phyloP scores from a whole-genome alignment of 2,329 filamentous ascomycete species.

The Aschersonia sp. region DNA sequence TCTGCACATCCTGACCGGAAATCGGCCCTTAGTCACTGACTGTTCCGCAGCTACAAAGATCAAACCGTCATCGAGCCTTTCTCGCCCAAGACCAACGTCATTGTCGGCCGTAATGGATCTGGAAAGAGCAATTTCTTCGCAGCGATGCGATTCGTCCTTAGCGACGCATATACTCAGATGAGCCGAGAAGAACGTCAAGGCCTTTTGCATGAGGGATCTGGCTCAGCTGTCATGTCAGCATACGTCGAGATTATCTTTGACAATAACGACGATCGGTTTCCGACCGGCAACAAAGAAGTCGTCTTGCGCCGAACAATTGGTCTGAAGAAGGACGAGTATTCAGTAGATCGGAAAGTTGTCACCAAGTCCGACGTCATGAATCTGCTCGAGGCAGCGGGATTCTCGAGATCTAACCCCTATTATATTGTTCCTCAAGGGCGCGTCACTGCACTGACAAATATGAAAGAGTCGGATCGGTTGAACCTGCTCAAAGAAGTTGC shows the following conservation, averaged over 20 bases:
- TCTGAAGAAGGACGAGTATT: constrained; percentile 97
- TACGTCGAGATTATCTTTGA: constrained; percentile 99
- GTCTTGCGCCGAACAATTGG: constrained; percentile 89
- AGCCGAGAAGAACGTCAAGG: constrained; percentile 90
- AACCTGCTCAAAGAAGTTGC: constrained; percentile 95
- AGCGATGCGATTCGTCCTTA: constrained; percentile 94
- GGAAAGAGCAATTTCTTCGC: constrained; percentile 99
- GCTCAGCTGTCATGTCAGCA: constrained; percentile 96
- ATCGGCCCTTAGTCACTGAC: constrained; percentile 7
- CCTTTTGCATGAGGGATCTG: constrained; percentile 93
- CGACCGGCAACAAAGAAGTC: constrained; percentile 81
- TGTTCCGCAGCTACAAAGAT: constrained; percentile 74
- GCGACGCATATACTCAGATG: constrained; percentile 94
- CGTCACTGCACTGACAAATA: constrained; percentile 91
- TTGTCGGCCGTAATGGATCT: constrained; percentile 96
- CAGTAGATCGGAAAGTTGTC: constrained; percentile 89
- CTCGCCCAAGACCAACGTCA: constrained; percentile 93
- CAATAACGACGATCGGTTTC: constrained; percentile 91
- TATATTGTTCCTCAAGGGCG: constrained; percentile 98
- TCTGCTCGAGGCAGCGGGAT: constrained; percentile 86
- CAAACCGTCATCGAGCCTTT: constrained; percentile 98
- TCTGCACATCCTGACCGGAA: background rate
- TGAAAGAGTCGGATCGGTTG: constrained; percentile 89
- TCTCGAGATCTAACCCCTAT: constrained; percentile 94
- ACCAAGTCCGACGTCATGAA: constrained; percentile 93